phyloP scores from a whole-genome alignment of 1,139 yeast species.

The Candida sanyaensis region DNA sequence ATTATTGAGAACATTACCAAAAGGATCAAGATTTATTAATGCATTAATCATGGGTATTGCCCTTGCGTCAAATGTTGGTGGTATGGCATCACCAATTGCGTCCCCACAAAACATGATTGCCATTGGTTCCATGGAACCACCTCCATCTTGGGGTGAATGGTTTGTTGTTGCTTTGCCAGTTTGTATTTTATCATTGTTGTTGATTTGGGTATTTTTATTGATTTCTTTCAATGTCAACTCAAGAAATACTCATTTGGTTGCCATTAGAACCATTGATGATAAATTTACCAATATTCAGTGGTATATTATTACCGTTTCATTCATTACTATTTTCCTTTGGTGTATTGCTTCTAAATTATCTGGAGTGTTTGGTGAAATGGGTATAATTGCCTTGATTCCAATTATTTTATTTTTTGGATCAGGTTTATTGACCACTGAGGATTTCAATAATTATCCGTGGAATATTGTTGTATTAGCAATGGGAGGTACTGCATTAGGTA shows the following conservation, averaged over 20 bases:
- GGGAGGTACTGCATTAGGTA: constrained; percentile 80
- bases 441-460: constrained; percentile 76
- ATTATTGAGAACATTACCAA: constrained; percentile 60
- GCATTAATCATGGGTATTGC: constrained; percentile 74
- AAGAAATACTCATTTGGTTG: constrained; percentile 42
- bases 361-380: constrained; percentile 66
- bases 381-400: constrained; percentile 68
- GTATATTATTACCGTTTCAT: constrained; percentile 54
- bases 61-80: constrained; percentile 70
- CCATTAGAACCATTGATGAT: constrained; percentile 61
- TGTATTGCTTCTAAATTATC: constrained; percentile 63
- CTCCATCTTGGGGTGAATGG: constrained; percentile 80
- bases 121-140: constrained; percentile 64
- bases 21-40: constrained; percentile 60
- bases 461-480: constrained; percentile 72
- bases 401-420: constrained; percentile 69
- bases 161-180: constrained; percentile 69
- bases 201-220: constrained; percentile 60
- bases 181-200: constrained; percentile 52
- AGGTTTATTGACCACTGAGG: constrained; percentile 63
- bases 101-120: constrained; percentile 80
- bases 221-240: constrained; percentile 55
- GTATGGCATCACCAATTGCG: constrained; percentile 81
- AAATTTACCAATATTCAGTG: constrained; percentile 63
- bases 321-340: constrained; percentile 68